These are phyloP conservation scores for Rosa chinensis DNA, from an alignment of 306 rosid genomes.

Conservation along the genomic window DNA sequence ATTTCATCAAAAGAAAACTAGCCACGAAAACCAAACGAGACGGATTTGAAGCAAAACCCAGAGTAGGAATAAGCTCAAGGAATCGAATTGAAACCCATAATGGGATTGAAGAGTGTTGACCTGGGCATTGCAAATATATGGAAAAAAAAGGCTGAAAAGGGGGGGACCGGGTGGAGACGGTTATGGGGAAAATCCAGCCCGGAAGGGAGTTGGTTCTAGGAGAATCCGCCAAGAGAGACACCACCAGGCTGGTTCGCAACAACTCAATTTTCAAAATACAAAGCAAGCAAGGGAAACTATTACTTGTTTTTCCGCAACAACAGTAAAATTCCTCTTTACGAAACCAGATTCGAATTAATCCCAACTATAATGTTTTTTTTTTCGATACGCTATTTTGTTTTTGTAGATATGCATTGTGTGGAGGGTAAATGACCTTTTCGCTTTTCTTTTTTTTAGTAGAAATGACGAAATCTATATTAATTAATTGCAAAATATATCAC, in stretches of 20 bases:
- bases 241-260: background rate
- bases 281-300: background rate
- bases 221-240: background rate
- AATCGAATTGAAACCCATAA: background rate
- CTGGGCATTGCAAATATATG: background rate
- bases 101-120: slow-evolving; percentile 6
- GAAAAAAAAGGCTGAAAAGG: background rate
- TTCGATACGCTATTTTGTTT: too few species aligned
- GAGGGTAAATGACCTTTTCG: too few species aligned
- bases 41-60: background rate
- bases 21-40: background rate
- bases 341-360: too few species aligned
- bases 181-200: background rate
- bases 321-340: background rate
- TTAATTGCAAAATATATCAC: too few species aligned
- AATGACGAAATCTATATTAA: too few species aligned
- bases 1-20: too few species aligned
- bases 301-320: background rate
- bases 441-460: too few species aligned
- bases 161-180: background rate
- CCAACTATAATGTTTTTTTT: too few species aligned
- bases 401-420: too few species aligned
- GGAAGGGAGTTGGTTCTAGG: background rate
- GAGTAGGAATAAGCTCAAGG: background rate
- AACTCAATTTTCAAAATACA: background rate